Conservation (phyloP, 257 asterid species). For the Nicotiana attenuata region DNA sequence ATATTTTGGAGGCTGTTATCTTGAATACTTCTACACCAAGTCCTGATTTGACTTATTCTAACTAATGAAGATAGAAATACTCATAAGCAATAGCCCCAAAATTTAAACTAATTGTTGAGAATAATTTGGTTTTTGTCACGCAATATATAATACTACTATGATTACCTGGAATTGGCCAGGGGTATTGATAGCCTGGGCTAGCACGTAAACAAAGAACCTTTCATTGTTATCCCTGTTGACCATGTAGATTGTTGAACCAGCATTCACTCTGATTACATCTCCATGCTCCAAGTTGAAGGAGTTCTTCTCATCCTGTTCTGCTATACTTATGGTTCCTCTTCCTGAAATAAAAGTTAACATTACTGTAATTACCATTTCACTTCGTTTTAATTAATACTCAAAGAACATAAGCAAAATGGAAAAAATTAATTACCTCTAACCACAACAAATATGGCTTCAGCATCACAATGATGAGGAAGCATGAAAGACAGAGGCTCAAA, state of each 20-base stretch:
- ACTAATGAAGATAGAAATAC: too few relatives aligned
- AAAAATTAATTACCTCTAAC: background rate
- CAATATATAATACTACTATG: background rate
- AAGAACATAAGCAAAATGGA: background rate
- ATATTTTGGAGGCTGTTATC: background rate
- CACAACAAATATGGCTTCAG: slow-evolving; percentile 26
- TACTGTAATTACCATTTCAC: background rate
- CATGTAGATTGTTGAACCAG: slow-evolving; percentile 31
- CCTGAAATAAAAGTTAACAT: slow-evolving; percentile 15
- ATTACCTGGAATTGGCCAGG: slow-evolving; percentile 37
- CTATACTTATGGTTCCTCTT: slow-evolving; percentile 20
- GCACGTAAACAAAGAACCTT: slow-evolving; percentile 26
- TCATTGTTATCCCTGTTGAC: slow-evolving; percentile 28
- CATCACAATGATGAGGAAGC: slow-evolving; percentile 42
- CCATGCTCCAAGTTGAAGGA: slow-evolving; percentile 30
- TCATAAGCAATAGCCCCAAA: too few relatives aligned
- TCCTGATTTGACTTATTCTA: too few relatives aligned
- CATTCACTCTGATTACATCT: slow-evolving; percentile 30
- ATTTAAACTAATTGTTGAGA: too few relatives aligned
- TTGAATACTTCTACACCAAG: background rate
- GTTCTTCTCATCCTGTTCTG: slow-evolving; percentile 18
- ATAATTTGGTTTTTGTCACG: too few relatives aligned
- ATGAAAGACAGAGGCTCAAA: slow-evolving; percentile 35
- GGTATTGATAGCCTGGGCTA: slow-evolving; percentile 28
- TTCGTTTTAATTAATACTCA: background rate